phyloP scores from a whole-genome alignment of 1,139 yeast genomes.

The Neolecta irregularis region DNA sequence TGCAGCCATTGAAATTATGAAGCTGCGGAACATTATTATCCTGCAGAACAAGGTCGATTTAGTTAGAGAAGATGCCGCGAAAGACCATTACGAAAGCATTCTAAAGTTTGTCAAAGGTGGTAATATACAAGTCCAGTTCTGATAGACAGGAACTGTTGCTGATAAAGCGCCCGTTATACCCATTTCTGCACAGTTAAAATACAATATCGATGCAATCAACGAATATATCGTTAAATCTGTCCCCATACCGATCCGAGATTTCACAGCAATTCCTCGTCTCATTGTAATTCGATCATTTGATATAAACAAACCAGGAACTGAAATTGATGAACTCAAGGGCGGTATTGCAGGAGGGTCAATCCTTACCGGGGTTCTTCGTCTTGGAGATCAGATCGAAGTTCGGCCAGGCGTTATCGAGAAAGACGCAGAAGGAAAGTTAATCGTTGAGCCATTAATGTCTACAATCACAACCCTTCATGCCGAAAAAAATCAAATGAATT shows the following conservation, averaged over 20 bases:
- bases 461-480: conserved; percentile 89
- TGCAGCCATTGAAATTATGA: conserved; percentile 99
- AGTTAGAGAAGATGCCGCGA: conserved; percentile 93
- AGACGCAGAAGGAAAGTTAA: conserved; percentile 68
- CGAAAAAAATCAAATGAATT: conserved; percentile 91
- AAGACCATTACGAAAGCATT: conserved; percentile 88
- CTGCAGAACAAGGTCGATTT: conserved; percentile 96
- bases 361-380: conserved; percentile 86
- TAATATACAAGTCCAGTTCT: too few species aligned
- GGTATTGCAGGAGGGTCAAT: conserved; percentile 99
- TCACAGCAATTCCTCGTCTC: conserved; percentile 80
- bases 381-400: conserved; percentile 97
- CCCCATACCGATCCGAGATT: conserved; percentile 94
- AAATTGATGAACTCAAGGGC: conserved; percentile 91
- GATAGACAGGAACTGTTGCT: conserved; percentile 82
- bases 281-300: conserved; percentile 97
- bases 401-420: conserved; percentile 98
- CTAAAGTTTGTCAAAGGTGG: conserved; percentile 58
- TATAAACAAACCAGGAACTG: conserved; percentile 98
- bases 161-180: conserved; percentile 99
- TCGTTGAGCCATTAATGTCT: conserved; percentile 90
- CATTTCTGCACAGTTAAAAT: conserved; percentile 94
- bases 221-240: conserved; percentile 89
- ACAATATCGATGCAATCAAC: conserved; percentile 96
- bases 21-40: conserved; percentile 88